phyloP scores from a whole-genome alignment of 2,329 filamentous ascomycete genomes.

The Phialophora tarda region DNA sequence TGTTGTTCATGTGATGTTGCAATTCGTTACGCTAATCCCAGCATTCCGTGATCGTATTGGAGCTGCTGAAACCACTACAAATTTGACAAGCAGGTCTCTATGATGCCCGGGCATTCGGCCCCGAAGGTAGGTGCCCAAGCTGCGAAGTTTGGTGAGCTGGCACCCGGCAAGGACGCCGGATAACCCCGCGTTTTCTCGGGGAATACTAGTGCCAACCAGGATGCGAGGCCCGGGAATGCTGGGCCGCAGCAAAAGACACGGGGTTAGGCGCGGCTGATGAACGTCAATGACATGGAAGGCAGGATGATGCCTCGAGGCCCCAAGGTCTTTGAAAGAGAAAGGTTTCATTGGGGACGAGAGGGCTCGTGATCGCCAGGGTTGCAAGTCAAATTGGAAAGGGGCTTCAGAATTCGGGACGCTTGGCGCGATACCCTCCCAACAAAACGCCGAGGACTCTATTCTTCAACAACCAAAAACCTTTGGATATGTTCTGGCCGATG shows the following conservation, averaged over 20 bases:
- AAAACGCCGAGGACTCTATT: neutral
- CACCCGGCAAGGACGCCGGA: constrained; percentile 9
- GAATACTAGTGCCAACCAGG: constrained; percentile 10
- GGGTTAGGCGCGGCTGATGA: neutral
- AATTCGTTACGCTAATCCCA: neutral
- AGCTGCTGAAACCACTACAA: neutral
- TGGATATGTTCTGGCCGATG: neutral
- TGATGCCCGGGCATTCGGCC: neutral
- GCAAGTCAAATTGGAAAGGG: constrained; percentile 2
- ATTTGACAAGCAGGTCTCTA: neutral
- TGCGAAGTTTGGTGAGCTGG: neutral
- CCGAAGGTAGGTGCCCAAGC: neutral
- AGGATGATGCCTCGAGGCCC: neutral
- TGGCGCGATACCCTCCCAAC: constrained; percentile 7
- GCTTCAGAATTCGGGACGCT: constrained; percentile 9
- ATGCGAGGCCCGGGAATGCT: neutral
- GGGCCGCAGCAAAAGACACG: neutral
- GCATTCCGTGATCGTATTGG: neutral
- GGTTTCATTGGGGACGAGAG: neutral
- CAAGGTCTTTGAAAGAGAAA: neutral
- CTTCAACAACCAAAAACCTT: neutral
- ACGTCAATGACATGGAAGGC: neutral
- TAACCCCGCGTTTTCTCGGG: constrained; percentile 22
- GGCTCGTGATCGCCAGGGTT: neutral
- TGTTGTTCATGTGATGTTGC: neutral